Base-by-base conservation (phyloP, 179 eudicot genomes). In the Patellifolia procumbens region DNA sequence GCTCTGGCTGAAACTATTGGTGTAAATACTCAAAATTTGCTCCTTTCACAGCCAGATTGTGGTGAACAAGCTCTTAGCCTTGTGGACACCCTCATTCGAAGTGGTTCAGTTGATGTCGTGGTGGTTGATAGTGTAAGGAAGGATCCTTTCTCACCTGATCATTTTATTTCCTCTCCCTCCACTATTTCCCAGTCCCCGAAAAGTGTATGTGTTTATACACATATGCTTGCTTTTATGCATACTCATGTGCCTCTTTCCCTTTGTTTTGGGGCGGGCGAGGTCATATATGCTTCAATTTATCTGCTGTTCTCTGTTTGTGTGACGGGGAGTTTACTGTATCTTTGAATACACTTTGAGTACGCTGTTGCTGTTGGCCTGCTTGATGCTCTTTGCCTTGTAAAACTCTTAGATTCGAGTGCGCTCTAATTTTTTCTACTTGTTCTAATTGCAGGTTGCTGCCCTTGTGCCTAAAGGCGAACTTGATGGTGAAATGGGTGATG, bases 401-500 rank as follows among this genome's bases (percentile, higher is more conserved):
- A 53, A 43, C 24, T 26, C 37, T 12, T 55, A 42, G 45, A 53
- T 77, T 52, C 63, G 0, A 1, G 56, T 68, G 43, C 16, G 19
- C 43, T 26, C 4, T 48, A 17, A 17, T 16, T 15, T 32, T 29
- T 42, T 17, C 48, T 5, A 29, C 22, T 55, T 68, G n/a, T 70
- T 64, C 60, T 32, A 12, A 37, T 46, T 58, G 77, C 85, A 93
- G 98, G 99, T 95, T 61, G 99, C 99, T 73, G 98, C 99, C 58
- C 89, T 95, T 71, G 97, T 94, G 60, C 97, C 98, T 19, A 94
- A 89, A 84, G 90, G 93, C 77, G 99, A 95, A 84, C 97, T 92
- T 75, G 99, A 95, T 70, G 99, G 99, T 74, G 99, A 95, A 83
- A 95, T 95, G 97, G 99, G 99, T 42, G 99, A 95, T 82, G 97